These are phyloP conservation scores for Vaccinium vitisidaea DNA, from an alignment of 148 eudicot genomes.

Conservation along the genomic window DNA sequence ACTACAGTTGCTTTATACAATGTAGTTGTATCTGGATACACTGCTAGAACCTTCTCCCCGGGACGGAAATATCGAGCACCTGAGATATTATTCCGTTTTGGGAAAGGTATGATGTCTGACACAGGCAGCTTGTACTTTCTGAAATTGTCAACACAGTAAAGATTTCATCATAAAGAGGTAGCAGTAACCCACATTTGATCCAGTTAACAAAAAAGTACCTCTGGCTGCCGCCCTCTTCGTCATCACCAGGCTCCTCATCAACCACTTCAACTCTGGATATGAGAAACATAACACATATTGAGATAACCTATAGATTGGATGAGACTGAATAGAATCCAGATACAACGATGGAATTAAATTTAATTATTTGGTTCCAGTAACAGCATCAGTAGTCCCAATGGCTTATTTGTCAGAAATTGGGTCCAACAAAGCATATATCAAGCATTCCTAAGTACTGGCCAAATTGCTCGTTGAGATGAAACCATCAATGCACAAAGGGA, in stretches of 20 bases:
- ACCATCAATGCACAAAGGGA: not conserved
- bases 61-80: slow-evolving; percentile 68
- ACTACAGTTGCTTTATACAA: slow-evolving; percentile 94
- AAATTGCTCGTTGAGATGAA: not conserved
- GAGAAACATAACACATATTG: not conserved
- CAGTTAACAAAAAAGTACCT: slow-evolving; percentile 38
- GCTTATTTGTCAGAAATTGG: not conserved
- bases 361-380: not conserved
- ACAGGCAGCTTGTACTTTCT: slow-evolving; percentile 81
- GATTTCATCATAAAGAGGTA: not conserved
- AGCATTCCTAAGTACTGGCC: not conserved
- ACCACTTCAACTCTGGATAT: not conserved
- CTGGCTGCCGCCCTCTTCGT: slow-evolving; percentile 82
- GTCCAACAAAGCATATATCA: not conserved
- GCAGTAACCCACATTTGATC: not conserved
- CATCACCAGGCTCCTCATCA: slow-evolving; percentile 65
- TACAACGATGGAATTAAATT: not conserved
- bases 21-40: slow-evolving; percentile 91
- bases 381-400: not conserved
- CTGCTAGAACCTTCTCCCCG: slow-evolving; percentile 84
- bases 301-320: not conserved
- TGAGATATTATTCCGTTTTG: slow-evolving; percentile 68
- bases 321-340: not conserved
- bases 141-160: slow-evolving; percentile 18
- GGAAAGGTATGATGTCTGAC: slow-evolving; percentile 90